Evolutionary conservation across 371 early-diverging fungal genomes (phyloP), one percentile per base, ranked within the genome.

Genomic region (Blakeslea trispora): DNA sequence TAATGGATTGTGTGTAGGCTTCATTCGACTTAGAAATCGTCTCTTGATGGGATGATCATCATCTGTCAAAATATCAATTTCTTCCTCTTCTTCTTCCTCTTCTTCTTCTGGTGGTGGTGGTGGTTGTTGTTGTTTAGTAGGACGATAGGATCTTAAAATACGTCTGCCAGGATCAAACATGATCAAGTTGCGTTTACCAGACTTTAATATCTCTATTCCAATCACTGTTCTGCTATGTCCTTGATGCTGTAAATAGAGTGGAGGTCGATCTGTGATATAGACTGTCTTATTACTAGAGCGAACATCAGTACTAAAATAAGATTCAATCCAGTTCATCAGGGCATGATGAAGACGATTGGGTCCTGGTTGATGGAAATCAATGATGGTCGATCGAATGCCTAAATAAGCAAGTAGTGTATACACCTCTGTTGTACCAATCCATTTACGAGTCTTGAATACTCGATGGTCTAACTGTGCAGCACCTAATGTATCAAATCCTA

Each of bases 351-450:
- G 56, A 14, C 77, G 66, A 19, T 79, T 63, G 1, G 82, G 76
- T 0, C 86, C 88, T n/a, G 85, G 81, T 15, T 66, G 68, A 57
- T 86, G 87, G 50, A 91, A 90, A 41, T 90, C 90, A 28, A 85
- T 74, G 22, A 90, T 77, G 7, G 74, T 81, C 7, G 81, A 74
- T 0, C 79, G 81, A 31, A 89, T 68, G 11, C 88, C 87, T 1
- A 87, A 61, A 21, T 83, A 86, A 3, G 74, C 73, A 24, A 91
- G 61, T 17, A 89, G 71, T 1, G 81, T 76, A 63, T 84, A 88
- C 0, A 84, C 85, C 55, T 92, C 92, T 1, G 89, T 86, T 0
- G 90, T 81, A 0, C 92, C 92, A 61, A 92, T 91, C 91, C 91
- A 91, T 64, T 88, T 90, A 13, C 72, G 59, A 9, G 90, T 87